Conservation (phyloP, 139 green algal species). For the Auxenochlorella protothecoides region DNA sequence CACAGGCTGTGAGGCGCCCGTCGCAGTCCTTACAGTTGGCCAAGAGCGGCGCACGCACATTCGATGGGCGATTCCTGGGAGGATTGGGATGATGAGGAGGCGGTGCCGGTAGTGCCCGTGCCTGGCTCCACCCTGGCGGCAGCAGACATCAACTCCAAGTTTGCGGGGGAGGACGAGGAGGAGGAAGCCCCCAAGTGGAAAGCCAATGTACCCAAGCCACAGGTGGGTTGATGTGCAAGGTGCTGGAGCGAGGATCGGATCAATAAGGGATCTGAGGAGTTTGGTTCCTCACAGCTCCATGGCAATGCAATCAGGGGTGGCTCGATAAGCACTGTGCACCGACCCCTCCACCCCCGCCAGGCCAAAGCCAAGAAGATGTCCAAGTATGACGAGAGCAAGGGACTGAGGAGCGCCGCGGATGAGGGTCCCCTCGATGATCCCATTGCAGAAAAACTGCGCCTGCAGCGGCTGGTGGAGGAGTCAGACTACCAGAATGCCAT, state of each 20-base stretch:
- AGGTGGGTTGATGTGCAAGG: conserved; percentile 20
- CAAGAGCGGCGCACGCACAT: no score
- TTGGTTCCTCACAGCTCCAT: neutral
- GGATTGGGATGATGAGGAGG: conserved; percentile 43
- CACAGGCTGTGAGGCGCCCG: no score
- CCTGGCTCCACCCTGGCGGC: neutral
- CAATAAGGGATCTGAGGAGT: no score
- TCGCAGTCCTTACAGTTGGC: neutral
- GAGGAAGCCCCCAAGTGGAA: conserved; percentile 41
- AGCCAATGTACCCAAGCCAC: conserved; percentile 27
- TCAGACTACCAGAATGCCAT: conserved; percentile 45
- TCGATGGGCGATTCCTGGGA: conserved; percentile 23
- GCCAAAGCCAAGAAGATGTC: conserved; percentile 27
- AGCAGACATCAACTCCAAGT: conserved; percentile 19
- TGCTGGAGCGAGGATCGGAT: neutral
- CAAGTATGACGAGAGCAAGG: conserved; percentile 37
- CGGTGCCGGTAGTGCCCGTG: conserved; percentile 8
- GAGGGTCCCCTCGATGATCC: conserved; percentile 45
- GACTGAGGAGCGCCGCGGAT: conserved; percentile 5
- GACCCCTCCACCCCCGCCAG: conserved; percentile 1
- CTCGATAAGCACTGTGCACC: neutral
- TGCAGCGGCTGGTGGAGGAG: conserved; percentile 64
- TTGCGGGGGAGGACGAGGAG: conserved; percentile 41
- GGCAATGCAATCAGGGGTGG: neutral
- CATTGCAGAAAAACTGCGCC: conserved; percentile 52